These are phyloP conservation scores for Cladochytrium replicatum DNA, from an alignment of 192 early-diverging fungal genomes.

Conservation along the genomic window DNA sequence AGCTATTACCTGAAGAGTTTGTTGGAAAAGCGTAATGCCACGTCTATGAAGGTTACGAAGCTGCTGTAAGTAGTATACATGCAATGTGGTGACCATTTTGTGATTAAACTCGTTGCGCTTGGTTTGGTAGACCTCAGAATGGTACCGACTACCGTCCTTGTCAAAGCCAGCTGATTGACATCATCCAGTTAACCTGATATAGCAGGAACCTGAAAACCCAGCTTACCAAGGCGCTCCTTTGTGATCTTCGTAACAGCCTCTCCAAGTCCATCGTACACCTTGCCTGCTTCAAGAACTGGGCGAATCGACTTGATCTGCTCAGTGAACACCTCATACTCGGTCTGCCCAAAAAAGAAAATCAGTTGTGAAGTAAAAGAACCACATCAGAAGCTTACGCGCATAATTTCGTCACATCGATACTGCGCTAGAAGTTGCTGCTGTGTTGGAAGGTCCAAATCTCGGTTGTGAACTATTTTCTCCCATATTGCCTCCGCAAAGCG, in stretches of 20 bases:
- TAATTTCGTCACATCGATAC: constrained; percentile 97
- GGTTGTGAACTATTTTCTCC: constrained; percentile 91
- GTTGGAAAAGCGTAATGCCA: constrained; percentile 57
- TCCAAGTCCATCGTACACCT: constrained; percentile 70
- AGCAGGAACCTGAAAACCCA: too few relatives aligned
- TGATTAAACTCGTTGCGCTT: constrained; percentile 75
- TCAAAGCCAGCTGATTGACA: too few relatives aligned
- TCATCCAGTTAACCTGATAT: too few relatives aligned
- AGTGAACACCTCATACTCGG: constrained; percentile 59
- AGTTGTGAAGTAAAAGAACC: too few relatives aligned
- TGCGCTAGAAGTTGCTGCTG: constrained; percentile 97
- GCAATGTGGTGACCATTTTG: constrained; percentile 65
- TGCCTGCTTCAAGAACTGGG: constrained; percentile 64
- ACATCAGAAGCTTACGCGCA: too few relatives aligned
- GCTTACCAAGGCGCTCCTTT: constrained; percentile 30
- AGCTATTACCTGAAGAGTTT: constrained; percentile 34
- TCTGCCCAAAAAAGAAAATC: too few relatives aligned
- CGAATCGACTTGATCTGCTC: constrained; percentile 51
- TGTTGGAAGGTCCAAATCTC: constrained; percentile 94
- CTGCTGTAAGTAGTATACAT: constrained; percentile 74
- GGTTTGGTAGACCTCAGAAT: constrained; percentile 73
- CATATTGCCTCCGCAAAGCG: constrained; percentile 87
- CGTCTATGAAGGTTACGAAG: constrained; percentile 76
- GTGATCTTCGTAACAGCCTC: constrained; percentile 46
- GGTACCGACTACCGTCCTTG: constrained; percentile 81